Conservation (phyloP, 2,329 filamentous ascomycete species). For the Trichoderma koningii region DNA sequence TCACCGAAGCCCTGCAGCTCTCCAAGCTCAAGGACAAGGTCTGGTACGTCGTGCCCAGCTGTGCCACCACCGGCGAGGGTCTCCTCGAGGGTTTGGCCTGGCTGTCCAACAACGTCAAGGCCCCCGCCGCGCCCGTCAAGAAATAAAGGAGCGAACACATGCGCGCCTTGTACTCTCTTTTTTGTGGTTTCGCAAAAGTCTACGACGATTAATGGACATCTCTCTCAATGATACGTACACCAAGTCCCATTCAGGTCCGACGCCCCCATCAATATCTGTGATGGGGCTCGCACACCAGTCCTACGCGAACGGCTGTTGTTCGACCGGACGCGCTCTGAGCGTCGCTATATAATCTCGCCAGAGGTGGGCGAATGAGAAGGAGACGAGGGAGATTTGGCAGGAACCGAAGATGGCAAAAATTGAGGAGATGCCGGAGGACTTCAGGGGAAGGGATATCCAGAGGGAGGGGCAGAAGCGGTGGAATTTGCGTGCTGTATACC, state of each 20-base stretch:
- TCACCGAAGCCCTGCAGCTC: constrained; percentile 76
- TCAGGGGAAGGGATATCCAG: not conserved
- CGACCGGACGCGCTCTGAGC: not conserved
- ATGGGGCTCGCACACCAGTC: constrained; percentile 4
- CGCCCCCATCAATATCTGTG: constrained; percentile 10
- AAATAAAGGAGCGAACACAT: constrained; percentile 44
- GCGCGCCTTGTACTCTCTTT: not conserved
- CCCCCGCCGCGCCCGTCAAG: constrained; percentile 56
- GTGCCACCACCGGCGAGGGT: constrained; percentile 78
- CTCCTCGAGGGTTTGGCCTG: constrained; percentile 79
- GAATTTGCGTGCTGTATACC: constrained; percentile 17
- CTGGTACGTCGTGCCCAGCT: constrained; percentile 83
- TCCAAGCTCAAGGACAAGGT: constrained; percentile 78
- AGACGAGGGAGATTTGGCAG: not conserved
- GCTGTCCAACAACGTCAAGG: constrained; percentile 83
- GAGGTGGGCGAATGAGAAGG: not conserved
- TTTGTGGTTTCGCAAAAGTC: constrained; percentile 20
- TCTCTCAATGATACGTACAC: constrained; percentile 20
- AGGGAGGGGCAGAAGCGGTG: not conserved
- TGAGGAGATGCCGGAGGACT: not conserved
- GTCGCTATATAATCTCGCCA: constrained; percentile 1
- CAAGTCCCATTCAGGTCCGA: not conserved
- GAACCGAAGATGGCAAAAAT: not conserved
- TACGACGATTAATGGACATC: constrained; percentile 23
- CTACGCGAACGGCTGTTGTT: no score